A percentile compares a stretch with the other conserved stretches of the same genome.
These are phyloP conservation scores for Pascua sp. DNA, from an alignment of 1,284 basidiomycete genomes.

Conservation along the genomic window DNA sequence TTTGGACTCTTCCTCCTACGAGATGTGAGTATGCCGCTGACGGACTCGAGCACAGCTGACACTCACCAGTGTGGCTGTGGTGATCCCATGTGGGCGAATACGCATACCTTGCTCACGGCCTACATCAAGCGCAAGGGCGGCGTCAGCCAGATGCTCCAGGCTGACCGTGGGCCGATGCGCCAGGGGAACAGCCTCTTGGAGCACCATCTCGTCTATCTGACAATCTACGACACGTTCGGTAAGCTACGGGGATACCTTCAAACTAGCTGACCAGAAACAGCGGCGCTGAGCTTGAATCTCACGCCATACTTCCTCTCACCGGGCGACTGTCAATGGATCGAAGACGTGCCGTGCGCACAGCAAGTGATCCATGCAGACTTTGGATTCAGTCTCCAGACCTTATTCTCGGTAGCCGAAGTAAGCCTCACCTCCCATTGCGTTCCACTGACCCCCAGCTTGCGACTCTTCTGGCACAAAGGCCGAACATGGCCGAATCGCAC, in stretches of 20 bases:
- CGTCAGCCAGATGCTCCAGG: constrained; percentile 5
- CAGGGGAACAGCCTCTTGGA: constrained; percentile 9
- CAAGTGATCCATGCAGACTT: constrained; percentile 16
- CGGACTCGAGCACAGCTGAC: background rate
- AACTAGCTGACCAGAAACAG: background rate
- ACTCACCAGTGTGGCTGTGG: constrained; percentile 6
- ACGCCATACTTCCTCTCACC: constrained; percentile 6
- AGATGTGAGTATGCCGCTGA: constrained; percentile 1
- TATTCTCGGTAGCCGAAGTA: constrained; percentile 8
- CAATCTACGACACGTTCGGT: constrained; percentile 15
- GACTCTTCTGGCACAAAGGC: constrained; percentile 8
- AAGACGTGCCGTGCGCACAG: constrained; percentile 13
- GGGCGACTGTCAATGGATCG: constrained; percentile 7
- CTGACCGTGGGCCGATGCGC: background rate
- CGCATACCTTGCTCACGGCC: constrained; percentile 1
- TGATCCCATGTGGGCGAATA: constrained; percentile 12
- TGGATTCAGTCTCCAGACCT: constrained; percentile 11
- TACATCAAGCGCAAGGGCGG: constrained; percentile 12
- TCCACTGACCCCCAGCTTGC: constrained; percentile 7
- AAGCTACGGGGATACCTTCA: background rate
- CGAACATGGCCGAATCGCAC: background rate
- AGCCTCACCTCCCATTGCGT: background rate
- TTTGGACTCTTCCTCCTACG: constrained; percentile 14
- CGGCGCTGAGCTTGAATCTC: constrained; percentile 5
- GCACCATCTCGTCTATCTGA: constrained; percentile 15